These are phyloP conservation scores for Geranium incanum DNA, from an alignment of 441 rosid species.

Conservation along the genomic window DNA sequence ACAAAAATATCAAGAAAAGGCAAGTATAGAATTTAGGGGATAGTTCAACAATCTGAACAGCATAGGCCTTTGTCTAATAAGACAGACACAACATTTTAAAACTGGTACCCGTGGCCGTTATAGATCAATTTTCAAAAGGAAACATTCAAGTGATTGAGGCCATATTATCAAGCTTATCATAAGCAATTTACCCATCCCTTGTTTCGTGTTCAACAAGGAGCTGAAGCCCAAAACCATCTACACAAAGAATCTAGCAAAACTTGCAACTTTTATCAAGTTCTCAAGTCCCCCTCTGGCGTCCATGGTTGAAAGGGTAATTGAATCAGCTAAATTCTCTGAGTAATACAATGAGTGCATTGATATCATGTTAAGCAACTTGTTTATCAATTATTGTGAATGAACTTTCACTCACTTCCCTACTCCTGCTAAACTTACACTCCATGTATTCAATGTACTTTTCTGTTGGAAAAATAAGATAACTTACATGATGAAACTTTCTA, in stretches of 20 bases:
- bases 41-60: too few species aligned
- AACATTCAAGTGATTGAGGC: background rate
- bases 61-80: too few species aligned
- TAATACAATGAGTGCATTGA: background rate
- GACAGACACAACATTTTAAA: too few species aligned
- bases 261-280: background rate
- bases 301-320: conserved; percentile 3
- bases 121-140: background rate
- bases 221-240: background rate
- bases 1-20: too few species aligned
- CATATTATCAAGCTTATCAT: background rate
- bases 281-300: background rate
- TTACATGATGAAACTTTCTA: background rate
- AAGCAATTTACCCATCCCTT: background rate
- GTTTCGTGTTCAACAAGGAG: background rate
- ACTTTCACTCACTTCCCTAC: background rate
- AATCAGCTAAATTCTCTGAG: background rate
- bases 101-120: background rate
- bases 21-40: too few species aligned
- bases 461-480: too few species aligned
- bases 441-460: background rate
- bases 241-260: background rate
- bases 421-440: background rate
- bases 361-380: background rate
- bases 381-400: background rate